Conservation (phyloP, 495 filamentous ascomycete species). For the Aspergillus saccharolyticus region DNA sequence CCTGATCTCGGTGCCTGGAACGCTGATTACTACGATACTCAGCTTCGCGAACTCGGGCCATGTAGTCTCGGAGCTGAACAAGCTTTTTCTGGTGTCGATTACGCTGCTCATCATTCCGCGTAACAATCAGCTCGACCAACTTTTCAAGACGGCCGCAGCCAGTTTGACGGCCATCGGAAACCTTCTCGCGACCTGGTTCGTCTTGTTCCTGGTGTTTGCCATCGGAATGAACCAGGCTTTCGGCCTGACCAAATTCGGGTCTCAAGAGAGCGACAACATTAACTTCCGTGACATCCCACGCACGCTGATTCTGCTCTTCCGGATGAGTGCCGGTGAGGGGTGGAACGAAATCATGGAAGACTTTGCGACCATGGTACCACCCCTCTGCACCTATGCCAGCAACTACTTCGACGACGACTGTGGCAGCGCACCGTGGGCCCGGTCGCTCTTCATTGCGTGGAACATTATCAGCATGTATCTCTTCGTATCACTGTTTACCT, state of each 20-base stretch:
- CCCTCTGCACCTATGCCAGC: constrained; percentile 63
- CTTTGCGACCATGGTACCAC: constrained; percentile 71
- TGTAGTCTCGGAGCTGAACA: constrained; percentile 74
- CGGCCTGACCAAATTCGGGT: constrained; percentile 84
- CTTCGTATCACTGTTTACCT: constrained; percentile 97
- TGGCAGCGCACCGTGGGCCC: constrained; percentile 81
- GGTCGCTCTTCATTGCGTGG: constrained; percentile 87
- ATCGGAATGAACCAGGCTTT: constrained; percentile 97
- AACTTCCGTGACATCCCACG: constrained; percentile 94
- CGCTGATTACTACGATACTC: constrained; percentile 71
- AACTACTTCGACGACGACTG: constrained; percentile 86
- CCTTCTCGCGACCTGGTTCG: constrained; percentile 92
- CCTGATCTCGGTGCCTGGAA: constrained; percentile 75
- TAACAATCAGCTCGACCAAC: constrained; percentile 95
- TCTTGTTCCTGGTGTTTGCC: constrained; percentile 91
- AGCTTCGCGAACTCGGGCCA: constrained; percentile 50
- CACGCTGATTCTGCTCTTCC: constrained; percentile 87
- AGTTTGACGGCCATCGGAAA: constrained; percentile 87
- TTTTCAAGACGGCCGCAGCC: constrained; percentile 99
- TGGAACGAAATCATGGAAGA: constrained; percentile 99
- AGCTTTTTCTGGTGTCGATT: constrained; percentile 87
- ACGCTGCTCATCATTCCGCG: constrained; percentile 89
- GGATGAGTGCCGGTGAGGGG: constrained; percentile 86
- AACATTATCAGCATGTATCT: constrained; percentile 99
- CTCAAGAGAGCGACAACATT: constrained; percentile 68